Conservation (phyloP, 768 basidiomycete genomes). For the Steccherinum ochraceum region DNA sequence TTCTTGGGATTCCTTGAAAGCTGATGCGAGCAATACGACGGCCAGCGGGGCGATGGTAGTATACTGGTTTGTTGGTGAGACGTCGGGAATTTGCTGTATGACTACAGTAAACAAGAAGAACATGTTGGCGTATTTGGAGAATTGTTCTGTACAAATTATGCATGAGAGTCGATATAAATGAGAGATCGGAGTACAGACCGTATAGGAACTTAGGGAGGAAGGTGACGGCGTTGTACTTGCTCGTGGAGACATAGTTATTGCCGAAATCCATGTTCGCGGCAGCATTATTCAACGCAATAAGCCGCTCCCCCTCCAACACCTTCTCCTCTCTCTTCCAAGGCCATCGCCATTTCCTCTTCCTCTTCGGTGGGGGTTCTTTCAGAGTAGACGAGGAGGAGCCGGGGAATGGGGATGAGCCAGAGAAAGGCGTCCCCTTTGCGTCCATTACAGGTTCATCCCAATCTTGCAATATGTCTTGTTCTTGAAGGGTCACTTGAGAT, state of each 20-base stretch:
- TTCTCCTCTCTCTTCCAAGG: conserved; percentile 76
- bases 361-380: conserved; percentile 8
- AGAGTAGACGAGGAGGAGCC: conserved; percentile 22
- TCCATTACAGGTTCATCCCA: conserved; percentile 64
- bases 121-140: conserved; percentile 96
- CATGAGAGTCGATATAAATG: neutral
- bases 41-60: conserved; percentile 92
- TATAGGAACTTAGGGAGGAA: conserved; percentile 92
- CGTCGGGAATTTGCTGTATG: conserved; percentile 97
- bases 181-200: conserved; percentile 47
- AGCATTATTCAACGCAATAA: conserved; percentile 78
- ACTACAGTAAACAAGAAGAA: conserved; percentile 98
- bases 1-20: conserved; percentile 93
- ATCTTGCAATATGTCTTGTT: conserved; percentile 48
- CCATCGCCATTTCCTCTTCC: conserved; percentile 61
- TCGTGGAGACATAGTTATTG: conserved; percentile 86
- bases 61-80: conserved; percentile 92
- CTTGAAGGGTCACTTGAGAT: conserved; percentile 39
- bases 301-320: conserved; percentile 63
- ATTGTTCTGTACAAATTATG: conserved; percentile 65
- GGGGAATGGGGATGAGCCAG: conserved; percentile 31
- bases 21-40: conserved; percentile 86
- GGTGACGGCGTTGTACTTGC: conserved; percentile 85
- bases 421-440: conserved; percentile 17
- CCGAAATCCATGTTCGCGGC: conserved; percentile 58